Evolutionary conservation across 2,329 filamentous ascomycete species (phyloP).

Genomic region (Hypoxylon sp.): DNA sequence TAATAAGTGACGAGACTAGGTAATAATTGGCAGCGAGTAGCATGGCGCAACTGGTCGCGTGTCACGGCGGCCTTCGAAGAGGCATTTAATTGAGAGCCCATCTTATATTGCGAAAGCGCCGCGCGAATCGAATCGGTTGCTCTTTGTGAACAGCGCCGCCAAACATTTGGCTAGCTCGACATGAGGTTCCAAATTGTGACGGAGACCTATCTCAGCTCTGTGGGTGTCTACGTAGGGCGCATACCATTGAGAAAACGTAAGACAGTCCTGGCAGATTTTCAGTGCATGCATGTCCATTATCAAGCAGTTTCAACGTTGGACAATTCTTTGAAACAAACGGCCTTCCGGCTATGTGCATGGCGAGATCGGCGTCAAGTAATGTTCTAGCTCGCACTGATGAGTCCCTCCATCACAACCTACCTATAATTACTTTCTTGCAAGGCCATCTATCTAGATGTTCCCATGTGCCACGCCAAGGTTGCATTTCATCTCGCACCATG

Average conservation of each 20-base stretch:
- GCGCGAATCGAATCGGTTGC: conserved; percentile 1
- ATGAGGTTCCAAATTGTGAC: conserved; percentile 19
- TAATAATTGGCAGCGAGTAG: conserved; percentile 24
- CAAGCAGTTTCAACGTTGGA: conserved; percentile 10
- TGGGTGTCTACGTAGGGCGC: conserved; percentile 1
- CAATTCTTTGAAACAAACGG: conserved; percentile 15
- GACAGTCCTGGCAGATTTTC: conserved; percentile 19
- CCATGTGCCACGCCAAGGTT: conserved; percentile 32
- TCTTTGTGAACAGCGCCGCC: conserved; percentile 1
- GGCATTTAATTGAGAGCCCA: conserved; percentile 22
- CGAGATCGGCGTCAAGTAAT: conserved; percentile 25
- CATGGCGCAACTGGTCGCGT: conserved; percentile 30
- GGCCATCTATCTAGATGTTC: conserved; percentile 19
- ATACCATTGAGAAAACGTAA: conserved; percentile 4
- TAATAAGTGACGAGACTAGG: conserved; percentile 22
- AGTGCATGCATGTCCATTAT: conserved; percentile 18
- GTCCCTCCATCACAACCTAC: conserved; percentile 4
- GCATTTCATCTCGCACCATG: conserved; percentile 36
- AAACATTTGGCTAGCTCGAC: conserved; percentile 12
- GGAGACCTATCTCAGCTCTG: conserved; percentile 2
- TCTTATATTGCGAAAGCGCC: background rate
- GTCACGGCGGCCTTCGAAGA: conserved; percentile 26
- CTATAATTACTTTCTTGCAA: conserved; percentile 9
- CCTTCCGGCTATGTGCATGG: conserved; percentile 29
- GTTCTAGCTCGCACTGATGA: conserved; percentile 19